These are phyloP conservation scores for Globisporangium irregulare DNA, from an alignment of 352 stramenopile genomes.

Conservation along the genomic window DNA sequence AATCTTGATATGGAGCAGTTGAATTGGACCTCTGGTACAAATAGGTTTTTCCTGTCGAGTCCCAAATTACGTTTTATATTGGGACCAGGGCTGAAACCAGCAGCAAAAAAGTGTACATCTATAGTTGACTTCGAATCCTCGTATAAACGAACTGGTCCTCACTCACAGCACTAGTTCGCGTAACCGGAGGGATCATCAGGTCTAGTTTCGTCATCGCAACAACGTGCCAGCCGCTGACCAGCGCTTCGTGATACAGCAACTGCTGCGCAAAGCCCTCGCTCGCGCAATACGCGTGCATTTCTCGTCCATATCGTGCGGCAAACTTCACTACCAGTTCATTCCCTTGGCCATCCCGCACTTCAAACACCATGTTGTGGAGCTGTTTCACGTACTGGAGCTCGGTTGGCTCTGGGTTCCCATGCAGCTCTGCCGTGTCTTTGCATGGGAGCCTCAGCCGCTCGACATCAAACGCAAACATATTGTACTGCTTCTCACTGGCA, in stretches of 20 bases:
- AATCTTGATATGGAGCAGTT: too few relatives aligned
- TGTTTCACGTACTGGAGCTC: constrained; percentile 22
- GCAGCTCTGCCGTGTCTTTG: constrained; percentile 22
- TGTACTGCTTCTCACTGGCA: background rate
- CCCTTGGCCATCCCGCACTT: constrained; percentile 14
- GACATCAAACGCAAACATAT: too few relatives aligned
- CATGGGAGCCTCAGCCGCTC: background rate
- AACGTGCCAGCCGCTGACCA: constrained; percentile 20
- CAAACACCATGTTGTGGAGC: constrained; percentile 21
- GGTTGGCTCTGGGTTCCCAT: constrained; percentile 4
- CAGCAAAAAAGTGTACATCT: too few relatives aligned
- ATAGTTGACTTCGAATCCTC: background rate
- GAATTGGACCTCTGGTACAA: too few relatives aligned
- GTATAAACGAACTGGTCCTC: background rate
- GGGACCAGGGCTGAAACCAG: too few relatives aligned
- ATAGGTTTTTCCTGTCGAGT: too few relatives aligned
- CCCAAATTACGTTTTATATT: too few relatives aligned
- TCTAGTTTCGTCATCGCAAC: too few relatives aligned
- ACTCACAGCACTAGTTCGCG: constrained; percentile 1
- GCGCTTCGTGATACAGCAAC: constrained; percentile 19
- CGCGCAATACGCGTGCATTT: constrained; percentile 24
- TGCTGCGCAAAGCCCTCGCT: constrained; percentile 17
- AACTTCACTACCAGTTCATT: constrained; percentile 26
- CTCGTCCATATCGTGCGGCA: constrained; percentile 18
- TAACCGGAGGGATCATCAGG: constrained; percentile 22